Conservation (phyloP, 306 rosid genomes). For the Lathyrus aphaca region DNA sequence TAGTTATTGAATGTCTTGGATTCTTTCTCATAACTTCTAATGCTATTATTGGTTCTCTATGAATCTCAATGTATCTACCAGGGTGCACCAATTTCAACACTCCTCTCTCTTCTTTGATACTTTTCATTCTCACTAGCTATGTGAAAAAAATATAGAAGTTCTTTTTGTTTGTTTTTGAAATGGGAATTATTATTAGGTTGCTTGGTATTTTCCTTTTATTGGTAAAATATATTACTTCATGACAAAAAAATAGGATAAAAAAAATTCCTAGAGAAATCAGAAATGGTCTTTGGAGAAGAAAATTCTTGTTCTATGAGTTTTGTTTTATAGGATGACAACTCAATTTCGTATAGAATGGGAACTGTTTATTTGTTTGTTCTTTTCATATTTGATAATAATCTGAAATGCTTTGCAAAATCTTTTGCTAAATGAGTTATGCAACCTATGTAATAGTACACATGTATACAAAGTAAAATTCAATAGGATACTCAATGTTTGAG, state of each 20-base stretch:
- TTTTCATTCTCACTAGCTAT: slow-evolving; percentile 31
- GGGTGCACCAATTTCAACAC: slow-evolving; percentile 65
- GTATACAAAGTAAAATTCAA: neutral
- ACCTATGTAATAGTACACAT: neutral
- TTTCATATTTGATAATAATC: neutral
- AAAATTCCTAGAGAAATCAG: slow-evolving; percentile 14
- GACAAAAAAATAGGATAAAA: slow-evolving; percentile 34
- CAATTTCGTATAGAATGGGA: neutral
- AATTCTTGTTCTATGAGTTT: slow-evolving; percentile 38
- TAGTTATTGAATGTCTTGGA: slow-evolving; percentile 68
- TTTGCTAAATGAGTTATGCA: neutral
- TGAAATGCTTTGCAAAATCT: neutral
- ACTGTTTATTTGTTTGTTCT: neutral
- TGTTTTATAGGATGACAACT: neutral
- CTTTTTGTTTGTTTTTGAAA: neutral
- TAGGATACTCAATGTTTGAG: neutral
- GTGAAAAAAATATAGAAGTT: slow-evolving; percentile 9
- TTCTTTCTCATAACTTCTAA: slow-evolving; percentile 57
- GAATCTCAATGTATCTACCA: slow-evolving; percentile 56
- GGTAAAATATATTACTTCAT: neutral
- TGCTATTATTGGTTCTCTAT: slow-evolving; percentile 55
- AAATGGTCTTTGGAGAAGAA: slow-evolving; percentile 39
- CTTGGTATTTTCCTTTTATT: slow-evolving; percentile 25
- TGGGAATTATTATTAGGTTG: slow-evolving; percentile 35
- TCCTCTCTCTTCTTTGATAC: slow-evolving; percentile 37